Base-by-base conservation (phyloP, 2,329 filamentous ascomycete genomes). In the Aspergillus latus region DNA sequence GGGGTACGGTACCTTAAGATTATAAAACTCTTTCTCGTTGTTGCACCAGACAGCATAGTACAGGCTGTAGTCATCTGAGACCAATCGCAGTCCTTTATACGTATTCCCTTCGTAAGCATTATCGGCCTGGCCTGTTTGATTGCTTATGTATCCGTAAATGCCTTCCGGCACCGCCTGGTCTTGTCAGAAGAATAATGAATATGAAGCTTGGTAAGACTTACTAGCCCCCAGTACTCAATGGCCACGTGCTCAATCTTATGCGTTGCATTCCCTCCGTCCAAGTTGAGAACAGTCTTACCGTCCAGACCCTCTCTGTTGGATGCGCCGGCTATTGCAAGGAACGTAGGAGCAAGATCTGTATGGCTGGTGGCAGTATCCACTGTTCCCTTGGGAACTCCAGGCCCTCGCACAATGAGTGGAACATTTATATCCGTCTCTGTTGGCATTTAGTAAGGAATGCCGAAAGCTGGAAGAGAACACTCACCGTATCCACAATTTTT, bases 281-380 rank as follows among this genome's bases (percentile, higher is more conserved):
- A 78, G 50, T 21, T 44, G 0, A 78, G 77, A 29, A 85, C 82
- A 0, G 81, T 74, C 1, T 74, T 70, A 0, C 83, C 84, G 42
- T 86, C 84, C 64, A 85, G 82, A 42, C 83, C 79, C 0, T 72
- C 65, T 0, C 77, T 72, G 3, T 75, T 61, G 0, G 72, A 65
- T 11, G 66, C 63, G 7, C 68, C 68, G 2, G 71, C 68, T 11
- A 71, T 63, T 13, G 73, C 68, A 28, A 87, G 71, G 6, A 87
- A 66, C 0, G 84, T 87, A 0, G 85, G 84, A 1, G 82, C 83
- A 0, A 88, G 69, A 62, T 88, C 85, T 1, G 52, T 56, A 21
- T 59, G 57, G 1, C 48, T 59, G 4, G 52, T 56, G 0, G 52
- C 57, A 8, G 55, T 45, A n/a, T 49, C 21, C 0, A 10, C 29